Percentiles rank a stretch among this genome's conserved stretches.
Conservation (phyloP, 345 rosid species). For the Abelmoschus esculentus region DNA sequence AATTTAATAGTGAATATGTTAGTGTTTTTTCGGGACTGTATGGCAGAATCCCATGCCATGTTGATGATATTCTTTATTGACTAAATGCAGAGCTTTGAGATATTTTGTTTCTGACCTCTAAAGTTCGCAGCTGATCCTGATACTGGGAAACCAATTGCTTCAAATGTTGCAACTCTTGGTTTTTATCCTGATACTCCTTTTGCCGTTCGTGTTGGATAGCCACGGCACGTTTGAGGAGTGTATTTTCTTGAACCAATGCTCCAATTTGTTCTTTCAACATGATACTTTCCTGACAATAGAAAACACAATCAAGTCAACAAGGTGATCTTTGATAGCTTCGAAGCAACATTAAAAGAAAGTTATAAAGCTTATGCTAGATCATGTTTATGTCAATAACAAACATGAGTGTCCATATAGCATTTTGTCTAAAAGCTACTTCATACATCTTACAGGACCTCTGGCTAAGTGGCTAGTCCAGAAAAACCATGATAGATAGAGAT, state of each 20-base stretch:
- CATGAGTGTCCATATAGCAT: not conserved
- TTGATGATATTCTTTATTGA: not conserved
- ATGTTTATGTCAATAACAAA: not conserved
- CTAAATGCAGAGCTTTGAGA: not conserved
- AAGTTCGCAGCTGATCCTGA: slow-evolving; percentile 64
- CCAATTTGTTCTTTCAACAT: slow-evolving; percentile 64
- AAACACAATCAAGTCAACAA: no score
- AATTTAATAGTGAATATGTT: not conserved
- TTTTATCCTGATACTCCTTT: slow-evolving; percentile 50
- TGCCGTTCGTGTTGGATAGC: slow-evolving; percentile 85
- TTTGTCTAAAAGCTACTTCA: not conserved
- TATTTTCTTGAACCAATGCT: slow-evolving; percentile 50
- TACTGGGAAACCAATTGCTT: slow-evolving; percentile 67
- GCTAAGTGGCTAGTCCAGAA: not conserved
- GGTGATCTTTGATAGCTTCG: no score
- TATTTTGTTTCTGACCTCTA: slow-evolving; percentile 42
- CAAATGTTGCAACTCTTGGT: slow-evolving; percentile 49
- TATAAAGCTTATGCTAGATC: not conserved
- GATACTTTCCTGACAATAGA: slow-evolving; percentile 45
- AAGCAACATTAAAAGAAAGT: not conserved
- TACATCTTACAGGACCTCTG: not conserved
- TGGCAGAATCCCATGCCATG: not conserved
- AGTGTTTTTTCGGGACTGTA: no score
- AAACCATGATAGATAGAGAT: not conserved
- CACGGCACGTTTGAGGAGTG: slow-evolving; percentile 77